A percentile compares a stretch with the other conserved stretches of the same genome.
These are phyloP conservation scores for Penicillium sp. DNA, from an alignment of 2,329 filamentous ascomycete species.

Conservation along the genomic window DNA sequence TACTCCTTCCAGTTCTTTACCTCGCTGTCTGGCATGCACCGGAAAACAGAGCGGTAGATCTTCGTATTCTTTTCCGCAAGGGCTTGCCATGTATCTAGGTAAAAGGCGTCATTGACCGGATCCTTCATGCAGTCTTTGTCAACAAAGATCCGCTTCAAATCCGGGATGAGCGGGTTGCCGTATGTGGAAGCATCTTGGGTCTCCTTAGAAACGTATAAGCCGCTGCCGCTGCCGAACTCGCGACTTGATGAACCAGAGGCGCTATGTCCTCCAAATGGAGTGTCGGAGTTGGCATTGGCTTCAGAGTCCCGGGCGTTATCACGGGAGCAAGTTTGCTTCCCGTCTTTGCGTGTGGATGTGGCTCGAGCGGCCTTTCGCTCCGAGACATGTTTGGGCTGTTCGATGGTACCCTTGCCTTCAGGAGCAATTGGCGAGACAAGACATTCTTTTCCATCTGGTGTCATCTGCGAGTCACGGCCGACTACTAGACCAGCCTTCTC, in stretches of 20 bases:
- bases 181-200: conserved; percentile 53
- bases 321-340: conserved; percentile 18
- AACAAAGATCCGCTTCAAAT: conserved; percentile 73
- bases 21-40: conserved; percentile 95
- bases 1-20: conserved; percentile 94
- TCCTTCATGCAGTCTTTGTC: conserved; percentile 94
- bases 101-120: conserved; percentile 78
- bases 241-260: conserved; percentile 70
- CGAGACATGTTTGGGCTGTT: conserved; percentile 51
- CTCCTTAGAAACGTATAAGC: conserved; percentile 55
- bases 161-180: conserved; percentile 55
- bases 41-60: conserved; percentile 89
- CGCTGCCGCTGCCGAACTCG: conserved; percentile 83
- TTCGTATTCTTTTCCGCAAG: conserved; percentile 94
- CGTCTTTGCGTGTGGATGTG: conserved; percentile 23
- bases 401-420: conserved; percentile 64
- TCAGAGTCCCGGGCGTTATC: conserved; percentile 23
- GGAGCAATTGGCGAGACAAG: conserved; percentile 65
- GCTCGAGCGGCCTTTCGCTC: conserved; percentile 36
- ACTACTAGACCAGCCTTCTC: conserved; percentile 61
- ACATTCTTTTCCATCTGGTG: conserved; percentile 68
- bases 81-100: conserved; percentile 82
- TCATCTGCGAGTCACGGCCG: conserved; percentile 71
- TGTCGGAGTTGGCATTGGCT: conserved; percentile 27
- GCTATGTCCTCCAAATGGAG: conserved; percentile 50